Evolutionary conservation across 305 asterid species (phyloP).

Genomic region (Lippia alba): DNA sequence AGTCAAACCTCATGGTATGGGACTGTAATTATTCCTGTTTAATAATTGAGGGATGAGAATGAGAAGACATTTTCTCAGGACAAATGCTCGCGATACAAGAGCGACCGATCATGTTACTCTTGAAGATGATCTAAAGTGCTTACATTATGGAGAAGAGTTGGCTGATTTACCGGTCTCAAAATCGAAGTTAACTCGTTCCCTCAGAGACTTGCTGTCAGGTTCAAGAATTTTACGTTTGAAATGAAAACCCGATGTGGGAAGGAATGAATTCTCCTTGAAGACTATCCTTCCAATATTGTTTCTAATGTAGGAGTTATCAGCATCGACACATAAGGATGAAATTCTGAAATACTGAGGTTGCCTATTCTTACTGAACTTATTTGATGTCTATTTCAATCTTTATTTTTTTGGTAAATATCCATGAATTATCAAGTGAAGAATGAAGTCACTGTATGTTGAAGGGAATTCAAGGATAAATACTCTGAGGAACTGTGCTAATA

Average conservation of each 20-base stretch:
- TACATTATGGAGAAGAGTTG: conserved; percentile 24
- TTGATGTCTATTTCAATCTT: background rate
- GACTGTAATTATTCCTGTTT: background rate
- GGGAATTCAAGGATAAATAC: background rate
- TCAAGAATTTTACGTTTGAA: conserved; percentile 22
- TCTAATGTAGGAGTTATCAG: conserved; percentile 15
- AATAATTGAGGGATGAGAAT: conserved; percentile 13
- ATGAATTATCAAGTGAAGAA: background rate
- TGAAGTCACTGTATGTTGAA: background rate
- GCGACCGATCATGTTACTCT: background rate
- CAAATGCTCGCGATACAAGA: conserved; percentile 14
- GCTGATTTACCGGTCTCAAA: conserved; percentile 22
- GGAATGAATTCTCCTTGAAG: conserved; percentile 15
- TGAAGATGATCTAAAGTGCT: conserved; percentile 13
- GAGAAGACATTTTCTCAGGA: conserved; percentile 31
- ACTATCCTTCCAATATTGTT: background rate
- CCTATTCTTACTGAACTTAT: background rate
- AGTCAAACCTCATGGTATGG: background rate
- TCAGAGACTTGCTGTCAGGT: conserved; percentile 34
- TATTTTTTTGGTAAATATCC: background rate
- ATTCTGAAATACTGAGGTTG: conserved; percentile 19
- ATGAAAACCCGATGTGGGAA: background rate
- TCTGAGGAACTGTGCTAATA: background rate
- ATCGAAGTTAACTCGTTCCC: conserved; percentile 22
- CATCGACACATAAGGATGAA: background rate